A percentile compares a stretch with the other conserved stretches of the same genome.
These are phyloP conservation scores for Scytalidium sp. DNA, from an alignment of 2,329 filamentous ascomycete genomes.

Conservation along the genomic window DNA sequence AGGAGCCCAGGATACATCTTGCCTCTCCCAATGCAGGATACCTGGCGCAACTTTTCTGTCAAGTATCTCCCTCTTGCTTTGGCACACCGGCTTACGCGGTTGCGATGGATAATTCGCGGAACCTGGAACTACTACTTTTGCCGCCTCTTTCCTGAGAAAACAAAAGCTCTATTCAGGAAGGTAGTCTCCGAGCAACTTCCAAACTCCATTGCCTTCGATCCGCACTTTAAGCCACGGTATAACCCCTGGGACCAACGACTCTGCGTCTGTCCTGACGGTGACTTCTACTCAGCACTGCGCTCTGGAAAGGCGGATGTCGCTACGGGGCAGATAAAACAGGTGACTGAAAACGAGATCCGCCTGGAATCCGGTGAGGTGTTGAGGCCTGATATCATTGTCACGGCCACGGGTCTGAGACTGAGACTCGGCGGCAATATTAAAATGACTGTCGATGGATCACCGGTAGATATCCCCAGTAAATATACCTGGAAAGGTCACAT, in stretches of 20 bases:
- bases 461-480: slow-evolving; percentile 42
- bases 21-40: slow-evolving; percentile 29
- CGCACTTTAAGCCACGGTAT: slow-evolving; percentile 62
- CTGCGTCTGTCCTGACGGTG: slow-evolving; percentile 58
- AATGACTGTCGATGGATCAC: slow-evolving; percentile 50
- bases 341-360: slow-evolving; percentile 47
- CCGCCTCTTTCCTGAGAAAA: slow-evolving; percentile 47
- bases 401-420: slow-evolving; percentile 61
- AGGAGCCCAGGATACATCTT: slow-evolving; percentile 70
- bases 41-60: neutral
- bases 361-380: slow-evolving; percentile 43
- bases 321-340: slow-evolving; percentile 47
- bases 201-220: slow-evolving; percentile 45
- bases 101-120: slow-evolving; percentile 43
- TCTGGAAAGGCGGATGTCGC: slow-evolving; percentile 40
- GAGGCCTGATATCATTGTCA: slow-evolving; percentile 62
- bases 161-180: slow-evolving; percentile 39
- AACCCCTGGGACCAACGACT: slow-evolving; percentile 70
- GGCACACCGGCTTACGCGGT: slow-evolving; percentile 42
- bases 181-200: slow-evolving; percentile 49
- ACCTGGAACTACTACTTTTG: slow-evolving; percentile 44
- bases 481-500: slow-evolving; percentile 61
- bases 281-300: slow-evolving; percentile 48
- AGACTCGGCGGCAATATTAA: slow-evolving; percentile 49
- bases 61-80: slow-evolving; percentile 39